Evolutionary conservation across 495 filamentous ascomycete genomes (phyloP).

Genomic region (Neurospora pannonica): DNA sequence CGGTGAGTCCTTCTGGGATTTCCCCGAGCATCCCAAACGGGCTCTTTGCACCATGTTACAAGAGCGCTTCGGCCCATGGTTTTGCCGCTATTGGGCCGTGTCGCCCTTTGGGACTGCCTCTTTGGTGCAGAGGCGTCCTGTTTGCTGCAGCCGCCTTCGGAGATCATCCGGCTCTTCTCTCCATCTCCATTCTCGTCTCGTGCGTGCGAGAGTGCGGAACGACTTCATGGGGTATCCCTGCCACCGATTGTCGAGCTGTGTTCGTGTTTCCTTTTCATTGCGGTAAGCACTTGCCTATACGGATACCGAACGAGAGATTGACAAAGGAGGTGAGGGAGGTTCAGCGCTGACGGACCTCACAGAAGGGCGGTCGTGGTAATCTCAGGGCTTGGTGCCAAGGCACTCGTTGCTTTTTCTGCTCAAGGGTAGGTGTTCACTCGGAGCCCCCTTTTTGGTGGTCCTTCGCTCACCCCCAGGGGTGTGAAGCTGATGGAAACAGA

Average conservation of each 20-base stretch:
- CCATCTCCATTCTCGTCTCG: constrained; percentile 2
- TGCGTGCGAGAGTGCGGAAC: background rate
- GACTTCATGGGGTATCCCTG: constrained; percentile 1
- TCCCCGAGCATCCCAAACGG: constrained; percentile 8
- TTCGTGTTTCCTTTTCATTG: constrained; percentile 1
- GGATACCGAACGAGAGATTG: background rate
- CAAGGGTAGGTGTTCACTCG: background rate
- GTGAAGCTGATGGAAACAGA: background rate
- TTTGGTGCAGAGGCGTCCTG: constrained; percentile 10
- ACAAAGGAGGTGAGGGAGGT: background rate
- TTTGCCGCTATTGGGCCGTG: constrained; percentile 10
- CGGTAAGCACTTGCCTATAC: background rate
- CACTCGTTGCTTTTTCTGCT: constrained; percentile 3
- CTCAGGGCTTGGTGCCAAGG: background rate
- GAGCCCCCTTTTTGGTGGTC: background rate
- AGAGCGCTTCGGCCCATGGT: constrained; percentile 3
- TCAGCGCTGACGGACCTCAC: background rate
- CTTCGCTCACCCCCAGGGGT: constrained; percentile 6
- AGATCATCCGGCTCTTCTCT: constrained; percentile 9
- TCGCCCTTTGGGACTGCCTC: constrained; percentile 5
- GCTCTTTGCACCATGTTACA: constrained; percentile 1
- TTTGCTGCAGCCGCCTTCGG: constrained; percentile 7
- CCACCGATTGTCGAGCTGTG: background rate
- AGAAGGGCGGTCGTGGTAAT: background rate
- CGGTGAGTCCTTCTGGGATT: background rate